Evolutionary conservation across 495 filamentous ascomycete species (phyloP).

Genomic region (Glarea lozoyensis): DNA sequence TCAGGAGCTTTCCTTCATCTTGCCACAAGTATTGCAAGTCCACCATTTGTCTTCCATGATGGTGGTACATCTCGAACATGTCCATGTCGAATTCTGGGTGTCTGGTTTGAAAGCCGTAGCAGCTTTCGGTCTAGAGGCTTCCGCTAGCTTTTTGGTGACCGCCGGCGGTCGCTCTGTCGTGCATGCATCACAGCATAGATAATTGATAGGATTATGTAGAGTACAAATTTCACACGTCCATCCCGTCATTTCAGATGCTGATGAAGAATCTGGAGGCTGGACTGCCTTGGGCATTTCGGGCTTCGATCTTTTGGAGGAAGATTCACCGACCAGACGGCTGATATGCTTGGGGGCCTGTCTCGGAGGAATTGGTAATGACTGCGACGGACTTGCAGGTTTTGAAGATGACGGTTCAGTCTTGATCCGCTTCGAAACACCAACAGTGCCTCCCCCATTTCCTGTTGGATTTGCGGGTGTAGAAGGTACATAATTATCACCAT

Average conservation of each 20-base stretch:
- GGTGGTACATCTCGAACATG: constrained; percentile 55
- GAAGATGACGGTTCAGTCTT: constrained; percentile 3
- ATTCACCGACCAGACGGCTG: constrained; percentile 22
- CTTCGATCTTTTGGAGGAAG: constrained; percentile 18
- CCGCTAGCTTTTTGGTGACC: constrained; percentile 20
- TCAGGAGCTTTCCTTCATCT: constrained; percentile 54
- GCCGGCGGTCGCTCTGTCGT: constrained; percentile 49
- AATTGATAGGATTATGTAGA: constrained; percentile 64
- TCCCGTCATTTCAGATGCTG: constrained; percentile 16
- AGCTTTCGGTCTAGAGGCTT: not conserved
- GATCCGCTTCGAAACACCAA: constrained; percentile 3
- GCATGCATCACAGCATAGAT: constrained; percentile 72
- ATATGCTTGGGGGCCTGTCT: constrained; percentile 15
- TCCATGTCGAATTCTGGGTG: constrained; percentile 44
- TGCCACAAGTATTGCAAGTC: constrained; percentile 64
- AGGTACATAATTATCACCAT: constrained; percentile 56
- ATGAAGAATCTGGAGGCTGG: not conserved
- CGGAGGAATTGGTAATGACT: constrained; percentile 7
- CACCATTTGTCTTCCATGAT: constrained; percentile 68
- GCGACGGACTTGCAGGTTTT: no score
- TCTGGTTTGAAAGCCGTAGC: not conserved
- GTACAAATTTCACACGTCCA: constrained; percentile 82
- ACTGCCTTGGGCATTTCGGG: not conserved
- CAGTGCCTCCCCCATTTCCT: constrained; percentile 33
- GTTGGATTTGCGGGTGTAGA: constrained; percentile 53